Percentiles rank a stretch among this genome's conserved stretches.
Evolutionary conservation across 2,329 filamentous ascomycete species (phyloP).

Genomic region (Dendrostoma leiphaemia): DNA sequence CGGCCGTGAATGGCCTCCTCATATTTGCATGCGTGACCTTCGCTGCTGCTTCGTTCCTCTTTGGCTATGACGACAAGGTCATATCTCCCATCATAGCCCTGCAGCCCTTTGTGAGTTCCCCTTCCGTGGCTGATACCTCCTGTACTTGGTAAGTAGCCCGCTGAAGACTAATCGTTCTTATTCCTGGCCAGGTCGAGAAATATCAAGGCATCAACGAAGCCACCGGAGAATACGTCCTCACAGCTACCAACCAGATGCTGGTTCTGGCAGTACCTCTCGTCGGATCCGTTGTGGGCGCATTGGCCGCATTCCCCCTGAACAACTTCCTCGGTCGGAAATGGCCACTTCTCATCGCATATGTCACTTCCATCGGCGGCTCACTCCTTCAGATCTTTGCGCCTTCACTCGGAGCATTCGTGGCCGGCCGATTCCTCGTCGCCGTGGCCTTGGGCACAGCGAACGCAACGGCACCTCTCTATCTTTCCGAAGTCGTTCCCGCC

Average conservation of each 20-base stretch:
- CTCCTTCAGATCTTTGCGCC: slow-evolving; percentile 34
- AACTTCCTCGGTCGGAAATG: slow-evolving; percentile 33
- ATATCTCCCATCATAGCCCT: slow-evolving; percentile 11
- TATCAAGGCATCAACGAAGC: slow-evolving; percentile 10
- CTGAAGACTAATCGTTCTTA: not conserved
- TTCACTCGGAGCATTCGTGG: slow-evolving; percentile 31
- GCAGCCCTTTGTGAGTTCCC: slow-evolving; percentile 12
- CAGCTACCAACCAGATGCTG: slow-evolving; percentile 29
- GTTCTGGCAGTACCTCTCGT: slow-evolving; percentile 34
- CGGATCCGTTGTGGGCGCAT: slow-evolving; percentile 31
- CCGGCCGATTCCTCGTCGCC: slow-evolving; percentile 27
- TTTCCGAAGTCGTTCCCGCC: slow-evolving; percentile 32
- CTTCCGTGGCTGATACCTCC: not conserved
- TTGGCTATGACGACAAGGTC: slow-evolving; percentile 15
- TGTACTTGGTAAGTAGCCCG: too few relatives aligned
- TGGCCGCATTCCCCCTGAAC: slow-evolving; percentile 31
- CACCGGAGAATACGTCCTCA: slow-evolving; percentile 11
- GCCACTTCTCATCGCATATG: slow-evolving; percentile 31
- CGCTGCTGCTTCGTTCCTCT: slow-evolving; percentile 11
- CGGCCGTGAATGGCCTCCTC: slow-evolving; percentile 11
- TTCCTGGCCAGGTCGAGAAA: slow-evolving; percentile 2
- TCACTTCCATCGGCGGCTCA: slow-evolving; percentile 30
- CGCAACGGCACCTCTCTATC: slow-evolving; percentile 33
- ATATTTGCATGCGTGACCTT: slow-evolving; percentile 11
- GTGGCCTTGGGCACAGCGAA: slow-evolving; percentile 31